Evolutionary conservation across 2,329 filamentous ascomycete genomes (phyloP), one percentile per base, ranked within the genome.

Genomic region (Diplodia sapinea): DNA sequence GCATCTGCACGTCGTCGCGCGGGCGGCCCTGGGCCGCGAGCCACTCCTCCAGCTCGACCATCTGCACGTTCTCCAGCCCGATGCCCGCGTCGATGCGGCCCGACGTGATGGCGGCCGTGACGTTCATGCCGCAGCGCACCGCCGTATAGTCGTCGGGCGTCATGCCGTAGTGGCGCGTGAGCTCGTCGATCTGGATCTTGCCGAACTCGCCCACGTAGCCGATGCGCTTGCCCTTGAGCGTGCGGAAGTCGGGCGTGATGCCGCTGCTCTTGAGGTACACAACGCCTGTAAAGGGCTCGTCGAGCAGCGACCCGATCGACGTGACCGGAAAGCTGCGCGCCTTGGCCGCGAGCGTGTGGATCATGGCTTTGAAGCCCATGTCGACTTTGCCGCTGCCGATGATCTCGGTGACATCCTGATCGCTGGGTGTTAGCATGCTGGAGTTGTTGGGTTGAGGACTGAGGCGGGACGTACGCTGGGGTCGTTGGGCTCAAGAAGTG

Each of bases 321-420:
- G 85, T 81, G 62, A 93, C 87, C 0, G 91, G 91, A 76, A 91
- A 93, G 80, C 85, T 82, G 69, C 90, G 89, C 49, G 91, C 90
- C 79, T 92, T 92, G 76, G 90, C 90, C 67, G 90, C 90, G 69
- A 93, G 85, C 9, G 90, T 93, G 75, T 93, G 91, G 72, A 93
- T 93, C 90, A 93, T 93, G 71, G 91, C 90, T 79, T 93, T 93
- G 85, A 91, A 92, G 54, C 90, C 91, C 74, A 93, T 86, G 75
- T 93, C 90, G 61, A 92, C 88, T 75, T 92, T 92, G 69, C 88
- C 88, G 66, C 85, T 88, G 68, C 91, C 91, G 71, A 93, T 91
- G 77, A 93, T 92, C 77, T 93, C 91, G 70, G 91, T 93, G 70
- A 93, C 91, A 83, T 93, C 91, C 76, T 89, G 20, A 0, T 33